These are phyloP conservation scores for Antitrichia curtipendula DNA, from an alignment of 225 moss, liverwort and hornwort species.

Conservation along the genomic window DNA sequence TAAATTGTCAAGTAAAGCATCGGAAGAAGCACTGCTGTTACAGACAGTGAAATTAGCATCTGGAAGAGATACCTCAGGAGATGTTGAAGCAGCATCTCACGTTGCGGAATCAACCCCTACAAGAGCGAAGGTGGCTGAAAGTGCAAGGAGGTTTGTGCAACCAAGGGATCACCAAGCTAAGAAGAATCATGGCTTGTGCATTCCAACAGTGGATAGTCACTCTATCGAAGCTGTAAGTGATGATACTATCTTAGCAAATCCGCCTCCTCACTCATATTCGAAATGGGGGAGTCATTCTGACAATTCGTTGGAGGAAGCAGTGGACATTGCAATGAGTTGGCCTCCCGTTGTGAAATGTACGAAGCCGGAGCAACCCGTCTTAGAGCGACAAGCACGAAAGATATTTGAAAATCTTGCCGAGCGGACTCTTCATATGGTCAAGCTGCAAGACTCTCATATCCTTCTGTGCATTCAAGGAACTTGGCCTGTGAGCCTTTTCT, in stretches of 20 bases:
- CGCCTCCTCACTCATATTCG: not conserved
- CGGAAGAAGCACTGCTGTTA: conserved; percentile 12
- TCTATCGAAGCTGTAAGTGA: not conserved
- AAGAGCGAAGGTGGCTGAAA: not conserved
- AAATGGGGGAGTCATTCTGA: not conserved
- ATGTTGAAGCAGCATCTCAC: conserved; percentile 10
- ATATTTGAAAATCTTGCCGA: conserved; percentile 43
- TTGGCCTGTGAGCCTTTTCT: conserved; percentile 74
- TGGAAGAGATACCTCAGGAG: not conserved
- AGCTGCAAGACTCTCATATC: conserved; percentile 54
- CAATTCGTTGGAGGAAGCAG: conserved; percentile 41
- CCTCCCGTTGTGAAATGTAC: conserved; percentile 43
- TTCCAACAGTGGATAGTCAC: not conserved
- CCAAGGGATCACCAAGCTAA: not conserved
- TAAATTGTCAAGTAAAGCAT: not conserved
- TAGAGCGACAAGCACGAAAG: conserved; percentile 42
- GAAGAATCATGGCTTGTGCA: not conserved
- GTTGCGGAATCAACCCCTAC: not conserved
- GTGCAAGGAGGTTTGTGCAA: not conserved
- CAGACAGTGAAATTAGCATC: conserved; percentile 1
- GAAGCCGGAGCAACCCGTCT: conserved; percentile 60
- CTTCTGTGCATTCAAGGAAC: conserved; percentile 70
- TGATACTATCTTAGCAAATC: not conserved
- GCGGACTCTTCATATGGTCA: conserved; percentile 57
- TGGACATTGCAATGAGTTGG: conserved; percentile 77